Evolutionary conservation across 176 grass and related monocot genomes (phyloP).

Genomic region (Cenchrus americanus): DNA sequence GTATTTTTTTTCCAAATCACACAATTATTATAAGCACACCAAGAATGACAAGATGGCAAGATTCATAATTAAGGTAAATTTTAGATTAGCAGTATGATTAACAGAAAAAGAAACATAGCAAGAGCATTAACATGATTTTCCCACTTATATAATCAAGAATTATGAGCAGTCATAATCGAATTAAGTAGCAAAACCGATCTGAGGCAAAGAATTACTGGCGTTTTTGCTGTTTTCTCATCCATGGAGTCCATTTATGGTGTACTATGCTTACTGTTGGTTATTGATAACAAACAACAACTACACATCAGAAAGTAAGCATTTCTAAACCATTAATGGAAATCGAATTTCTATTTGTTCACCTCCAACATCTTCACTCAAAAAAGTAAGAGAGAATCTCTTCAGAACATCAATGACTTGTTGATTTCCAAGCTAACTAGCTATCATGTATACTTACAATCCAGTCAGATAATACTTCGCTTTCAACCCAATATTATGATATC

Average conservation of each 20-base stretch:
- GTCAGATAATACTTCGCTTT: conserved; percentile 44
- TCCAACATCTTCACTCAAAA: conserved; percentile 29
- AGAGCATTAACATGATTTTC: neutral
- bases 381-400: conserved; percentile 11
- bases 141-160: neutral
- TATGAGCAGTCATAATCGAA: neutral
- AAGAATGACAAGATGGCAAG: neutral
- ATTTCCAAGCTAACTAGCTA: neutral
- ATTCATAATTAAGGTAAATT: neutral
- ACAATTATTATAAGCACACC: too few relatives aligned
- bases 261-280: neutral
- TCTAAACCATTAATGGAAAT: neutral
- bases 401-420: neutral
- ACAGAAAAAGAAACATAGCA: neutral
- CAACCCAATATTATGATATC: conserved; percentile 25
- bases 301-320: neutral
- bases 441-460: conserved; percentile 11
- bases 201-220: neutral
- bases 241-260: neutral
- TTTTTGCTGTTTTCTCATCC: neutral
- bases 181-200: neutral
- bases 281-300: neutral
- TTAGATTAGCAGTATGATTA: neutral
- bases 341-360: conserved; percentile 5
- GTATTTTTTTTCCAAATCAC: neutral